These are phyloP conservation scores for Wickerhamomyces pijperi DNA, from an alignment of 805 yeast genomes.

Conservation along the genomic window DNA sequence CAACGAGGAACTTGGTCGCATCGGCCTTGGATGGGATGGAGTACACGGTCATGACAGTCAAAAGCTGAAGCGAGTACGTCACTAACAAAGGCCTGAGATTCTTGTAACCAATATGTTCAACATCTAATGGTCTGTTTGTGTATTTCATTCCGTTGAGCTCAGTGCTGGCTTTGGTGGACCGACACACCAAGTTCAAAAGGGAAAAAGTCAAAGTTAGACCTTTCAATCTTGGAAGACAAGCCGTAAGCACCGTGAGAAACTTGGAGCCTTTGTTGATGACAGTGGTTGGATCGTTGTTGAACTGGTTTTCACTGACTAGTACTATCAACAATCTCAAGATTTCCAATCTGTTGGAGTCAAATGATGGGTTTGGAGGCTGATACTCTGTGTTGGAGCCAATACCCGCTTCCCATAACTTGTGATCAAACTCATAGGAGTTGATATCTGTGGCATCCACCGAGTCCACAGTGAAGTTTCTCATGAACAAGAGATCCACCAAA, in stretches of 20 bases:
- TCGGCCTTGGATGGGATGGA: conserved; percentile 39
- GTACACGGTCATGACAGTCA: conserved; percentile 50
- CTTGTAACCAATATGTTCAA: conserved; percentile 7
- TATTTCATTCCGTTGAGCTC: conserved; percentile 35
- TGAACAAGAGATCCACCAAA: conserved; percentile 39
- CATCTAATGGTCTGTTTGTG: conserved; percentile 15
- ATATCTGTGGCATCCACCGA: conserved; percentile 8
- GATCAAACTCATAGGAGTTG: conserved; percentile 18
- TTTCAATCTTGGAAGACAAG: conserved; percentile 36
- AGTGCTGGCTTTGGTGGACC: conserved; percentile 30
- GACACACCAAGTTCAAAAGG: conserved; percentile 49
- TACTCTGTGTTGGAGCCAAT: conserved; percentile 34
- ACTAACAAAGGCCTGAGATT: conserved; percentile 37
- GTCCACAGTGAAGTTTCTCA: conserved; percentile 43
- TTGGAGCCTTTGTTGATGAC: conserved; percentile 45
- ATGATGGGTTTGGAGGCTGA: conserved; percentile 24
- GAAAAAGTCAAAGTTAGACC: conserved; percentile 52
- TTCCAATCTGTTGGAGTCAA: conserved; percentile 60
- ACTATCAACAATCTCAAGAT: conserved; percentile 50
- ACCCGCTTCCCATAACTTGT: conserved; percentile 72
- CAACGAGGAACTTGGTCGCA: conserved; percentile 25
- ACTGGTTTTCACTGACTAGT: conserved; percentile 41
- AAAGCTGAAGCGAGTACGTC: conserved; percentile 47
- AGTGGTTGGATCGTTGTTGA: conserved; percentile 36
- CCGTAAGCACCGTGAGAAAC: conserved; percentile 44